Conservation (phyloP, 192 early-diverging fungal genomes). For the Coemansia brasiliensis region DNA sequence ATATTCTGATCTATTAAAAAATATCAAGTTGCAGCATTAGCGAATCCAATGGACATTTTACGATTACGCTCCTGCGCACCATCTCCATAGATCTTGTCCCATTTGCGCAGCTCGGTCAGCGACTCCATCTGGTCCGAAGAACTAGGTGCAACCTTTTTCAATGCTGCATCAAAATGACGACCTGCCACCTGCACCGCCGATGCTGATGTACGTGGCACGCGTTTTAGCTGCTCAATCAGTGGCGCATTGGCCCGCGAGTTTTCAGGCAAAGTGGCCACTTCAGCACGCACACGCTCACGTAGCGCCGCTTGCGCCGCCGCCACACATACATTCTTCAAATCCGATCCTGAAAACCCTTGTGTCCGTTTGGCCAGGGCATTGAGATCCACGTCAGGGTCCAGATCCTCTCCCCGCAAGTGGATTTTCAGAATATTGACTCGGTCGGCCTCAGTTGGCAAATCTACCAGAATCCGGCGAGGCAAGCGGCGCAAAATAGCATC, state of each 20-base stretch:
- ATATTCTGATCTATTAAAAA: not conserved
- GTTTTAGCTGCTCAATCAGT: slow-evolving; percentile 45
- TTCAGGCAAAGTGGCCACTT: slow-evolving; percentile 20
- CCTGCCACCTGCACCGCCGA: slow-evolving; percentile 14
- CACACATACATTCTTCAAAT: slow-evolving; percentile 93
- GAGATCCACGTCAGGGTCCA: slow-evolving; percentile 63
- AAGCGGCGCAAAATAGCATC: slow-evolving; percentile 92
- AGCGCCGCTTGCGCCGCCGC: slow-evolving; percentile 73
- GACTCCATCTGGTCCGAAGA: slow-evolving; percentile 89
- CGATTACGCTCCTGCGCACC: slow-evolving; percentile 57
- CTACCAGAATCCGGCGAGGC: slow-evolving; percentile 88
- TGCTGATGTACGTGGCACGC: slow-evolving; percentile 19
- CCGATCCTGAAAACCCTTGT: slow-evolving; percentile 86
- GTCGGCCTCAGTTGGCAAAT: slow-evolving; percentile 79
- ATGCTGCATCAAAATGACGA: slow-evolving; percentile 82
- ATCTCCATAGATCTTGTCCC: slow-evolving; percentile 87
- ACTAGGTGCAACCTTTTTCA: slow-evolving; percentile 81
- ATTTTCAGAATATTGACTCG: slow-evolving; percentile 72
- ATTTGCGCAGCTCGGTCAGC: slow-evolving; percentile 85
- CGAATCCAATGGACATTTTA: slow-evolving; percentile 46
- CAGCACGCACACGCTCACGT: slow-evolving; percentile 61
- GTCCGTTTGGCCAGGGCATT: slow-evolving; percentile 68
- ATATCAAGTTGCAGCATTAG: slow-evolving; percentile 7
- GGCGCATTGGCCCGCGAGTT: slow-evolving; percentile 2
- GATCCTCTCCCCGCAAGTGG: slow-evolving; percentile 75